phyloP scores from a whole-genome alignment of 129 eudicot species.

The Centella asiatica region DNA sequence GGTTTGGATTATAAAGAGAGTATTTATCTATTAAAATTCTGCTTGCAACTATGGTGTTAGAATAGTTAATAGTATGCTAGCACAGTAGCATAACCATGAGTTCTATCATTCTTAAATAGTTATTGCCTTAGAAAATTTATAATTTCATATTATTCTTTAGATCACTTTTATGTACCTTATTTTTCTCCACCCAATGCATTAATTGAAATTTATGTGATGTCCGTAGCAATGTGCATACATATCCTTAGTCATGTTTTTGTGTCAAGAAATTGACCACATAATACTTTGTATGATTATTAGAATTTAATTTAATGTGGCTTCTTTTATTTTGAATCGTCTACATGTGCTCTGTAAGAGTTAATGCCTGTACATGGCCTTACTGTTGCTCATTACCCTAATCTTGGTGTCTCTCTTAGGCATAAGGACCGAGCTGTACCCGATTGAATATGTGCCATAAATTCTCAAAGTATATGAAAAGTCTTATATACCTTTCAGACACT shows the following conservation, averaged over 20 bases:
- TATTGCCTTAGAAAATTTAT: too few relatives aligned
- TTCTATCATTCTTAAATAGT: too few relatives aligned
- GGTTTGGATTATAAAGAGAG: too few relatives aligned
- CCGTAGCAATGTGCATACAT: background rate
- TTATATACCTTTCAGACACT: background rate
- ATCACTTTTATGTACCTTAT: too few relatives aligned
- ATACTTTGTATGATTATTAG: background rate
- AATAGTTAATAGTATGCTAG: too few relatives aligned
- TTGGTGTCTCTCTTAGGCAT: background rate
- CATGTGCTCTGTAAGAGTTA: background rate
- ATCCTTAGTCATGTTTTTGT: background rate
- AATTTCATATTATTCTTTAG: too few relatives aligned
- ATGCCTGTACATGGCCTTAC: background rate
- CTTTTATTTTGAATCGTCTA: too few relatives aligned
- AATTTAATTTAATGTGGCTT: background rate
- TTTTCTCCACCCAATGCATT: too few relatives aligned
- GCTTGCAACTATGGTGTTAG: too few relatives aligned
- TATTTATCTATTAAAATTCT: too few relatives aligned
- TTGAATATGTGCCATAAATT: background rate
- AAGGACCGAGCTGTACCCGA: background rate
- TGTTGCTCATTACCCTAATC: background rate
- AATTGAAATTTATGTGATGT: too few relatives aligned
- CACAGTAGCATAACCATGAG: too few relatives aligned
- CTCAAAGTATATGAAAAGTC: background rate
- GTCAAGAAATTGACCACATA: background rate